Evolutionary conservation across 1,139 yeast species (phyloP).

Genomic region (Geotrichum bryndzae): DNA sequence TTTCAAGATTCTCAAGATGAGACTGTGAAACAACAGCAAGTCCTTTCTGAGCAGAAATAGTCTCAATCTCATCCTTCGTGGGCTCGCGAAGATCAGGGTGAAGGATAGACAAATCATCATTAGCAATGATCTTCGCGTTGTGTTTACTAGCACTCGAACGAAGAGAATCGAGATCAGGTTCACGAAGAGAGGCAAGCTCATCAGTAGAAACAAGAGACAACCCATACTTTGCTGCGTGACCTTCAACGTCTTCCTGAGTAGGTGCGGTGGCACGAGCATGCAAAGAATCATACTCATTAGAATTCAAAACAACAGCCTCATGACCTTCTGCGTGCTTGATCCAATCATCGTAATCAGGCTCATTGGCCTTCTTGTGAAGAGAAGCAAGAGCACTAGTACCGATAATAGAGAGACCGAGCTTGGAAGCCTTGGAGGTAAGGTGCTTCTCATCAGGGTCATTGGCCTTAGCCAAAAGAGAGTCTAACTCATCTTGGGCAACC

Average conservation of each 20-base stretch:
- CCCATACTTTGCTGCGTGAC: constrained; percentile 30
- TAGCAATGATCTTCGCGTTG: constrained; percentile 34
- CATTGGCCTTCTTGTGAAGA: constrained; percentile 24
- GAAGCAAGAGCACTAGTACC: constrained; percentile 25
- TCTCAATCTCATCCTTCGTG: constrained; percentile 28
- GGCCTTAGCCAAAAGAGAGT: constrained; percentile 1
- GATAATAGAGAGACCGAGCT: constrained; percentile 16
- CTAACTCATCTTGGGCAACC: constrained; percentile 26
- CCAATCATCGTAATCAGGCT: constrained; percentile 28
- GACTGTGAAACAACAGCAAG: constrained; percentile 17
- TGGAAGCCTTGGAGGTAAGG: constrained; percentile 21
- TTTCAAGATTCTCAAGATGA: constrained; percentile 12
- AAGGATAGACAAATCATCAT: constrained; percentile 24
- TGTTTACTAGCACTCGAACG: constrained; percentile 22
- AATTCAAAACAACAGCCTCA: constrained; percentile 20
- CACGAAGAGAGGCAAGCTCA: constrained; percentile 32
- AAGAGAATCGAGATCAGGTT: constrained; percentile 32
- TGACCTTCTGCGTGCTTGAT: constrained; percentile 12
- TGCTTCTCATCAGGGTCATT: constrained; percentile 26
- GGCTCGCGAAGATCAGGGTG: constrained; percentile 28
- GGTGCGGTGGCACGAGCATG: constrained; percentile 16
- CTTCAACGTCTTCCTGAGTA: constrained; percentile 3
- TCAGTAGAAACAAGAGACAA: constrained; percentile 15
- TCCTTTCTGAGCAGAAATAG: constrained; percentile 29
- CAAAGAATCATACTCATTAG: constrained; percentile 20